These are phyloP conservation scores for Cucumis cinereus DNA, from an alignment of 306 rosid genomes.

Conservation along the genomic window DNA sequence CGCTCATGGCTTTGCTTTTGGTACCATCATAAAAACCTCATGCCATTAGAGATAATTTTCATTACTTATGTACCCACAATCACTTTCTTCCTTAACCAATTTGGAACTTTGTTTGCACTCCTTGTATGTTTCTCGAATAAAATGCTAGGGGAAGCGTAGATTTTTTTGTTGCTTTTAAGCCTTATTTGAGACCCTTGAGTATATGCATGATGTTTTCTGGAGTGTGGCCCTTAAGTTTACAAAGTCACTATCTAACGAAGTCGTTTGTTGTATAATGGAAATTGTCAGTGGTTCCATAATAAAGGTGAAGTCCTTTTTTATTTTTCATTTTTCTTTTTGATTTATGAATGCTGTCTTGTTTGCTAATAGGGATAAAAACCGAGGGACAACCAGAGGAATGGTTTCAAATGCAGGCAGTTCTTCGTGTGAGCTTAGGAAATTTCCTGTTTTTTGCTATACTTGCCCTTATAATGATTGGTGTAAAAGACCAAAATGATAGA, in stretches of 20 bases:
- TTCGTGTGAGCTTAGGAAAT: constrained; percentile 92
- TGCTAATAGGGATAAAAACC: constrained; percentile 49
- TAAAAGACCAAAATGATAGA: constrained; percentile 77
- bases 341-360: background rate
- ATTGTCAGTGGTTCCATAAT: background rate
- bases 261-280: background rate
- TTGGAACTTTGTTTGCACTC: no score
- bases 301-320: background rate
- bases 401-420: constrained; percentile 84
- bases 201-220: background rate
- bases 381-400: constrained; percentile 49
- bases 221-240: no score
- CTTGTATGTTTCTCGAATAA: background rate
- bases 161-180: background rate
- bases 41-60: no score
- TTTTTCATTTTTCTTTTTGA: background rate
- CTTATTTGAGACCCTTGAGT: background rate
- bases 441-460: constrained; percentile 64
- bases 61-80: no score
- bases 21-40: no score
- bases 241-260: background rate
- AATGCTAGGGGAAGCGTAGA: background rate
- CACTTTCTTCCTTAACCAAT: no score
- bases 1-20: no score
- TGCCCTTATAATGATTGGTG: constrained; percentile 87